phyloP scores from a whole-genome alignment of 2,329 filamentous ascomycete genomes.

The Arthroderma uncinatum region DNA sequence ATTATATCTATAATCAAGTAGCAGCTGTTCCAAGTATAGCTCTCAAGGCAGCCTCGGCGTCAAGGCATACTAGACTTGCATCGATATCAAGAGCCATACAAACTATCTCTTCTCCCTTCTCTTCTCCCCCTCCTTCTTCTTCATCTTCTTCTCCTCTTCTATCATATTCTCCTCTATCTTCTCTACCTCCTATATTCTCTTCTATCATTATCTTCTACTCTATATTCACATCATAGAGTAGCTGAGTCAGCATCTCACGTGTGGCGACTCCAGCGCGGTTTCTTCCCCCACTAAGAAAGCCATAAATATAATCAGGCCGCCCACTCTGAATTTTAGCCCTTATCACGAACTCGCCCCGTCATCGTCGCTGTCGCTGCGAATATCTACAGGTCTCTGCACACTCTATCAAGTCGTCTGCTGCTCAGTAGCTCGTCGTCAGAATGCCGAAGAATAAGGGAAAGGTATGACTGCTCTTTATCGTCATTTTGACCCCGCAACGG shows the following conservation, averaged over 20 bases:
- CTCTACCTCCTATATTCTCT: background rate
- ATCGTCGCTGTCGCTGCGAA: background rate
- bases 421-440: slow-evolving; percentile 27
- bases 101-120: background rate
- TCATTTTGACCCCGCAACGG: slow-evolving; percentile 15
- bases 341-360: background rate
- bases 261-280: background rate
- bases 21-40: too few species aligned
- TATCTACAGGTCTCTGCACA: background rate
- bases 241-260: slow-evolving; percentile 2
- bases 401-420: background rate
- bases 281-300: background rate
- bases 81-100: background rate
- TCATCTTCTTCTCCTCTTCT: background rate
- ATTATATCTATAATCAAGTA: too few species aligned
- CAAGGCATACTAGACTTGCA: background rate
- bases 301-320: background rate
- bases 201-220: too few species aligned
- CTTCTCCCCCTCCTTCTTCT: background rate
- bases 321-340: too few species aligned
- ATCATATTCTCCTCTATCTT: background rate
- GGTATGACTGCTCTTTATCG: slow-evolving; percentile 43
- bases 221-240: too few species aligned
- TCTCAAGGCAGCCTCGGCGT: too few species aligned
- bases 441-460: slow-evolving; percentile 99